phyloP scores from a whole-genome alignment of 371 early-diverging fungal species.

The Zopfochytrium polystomum region DNA sequence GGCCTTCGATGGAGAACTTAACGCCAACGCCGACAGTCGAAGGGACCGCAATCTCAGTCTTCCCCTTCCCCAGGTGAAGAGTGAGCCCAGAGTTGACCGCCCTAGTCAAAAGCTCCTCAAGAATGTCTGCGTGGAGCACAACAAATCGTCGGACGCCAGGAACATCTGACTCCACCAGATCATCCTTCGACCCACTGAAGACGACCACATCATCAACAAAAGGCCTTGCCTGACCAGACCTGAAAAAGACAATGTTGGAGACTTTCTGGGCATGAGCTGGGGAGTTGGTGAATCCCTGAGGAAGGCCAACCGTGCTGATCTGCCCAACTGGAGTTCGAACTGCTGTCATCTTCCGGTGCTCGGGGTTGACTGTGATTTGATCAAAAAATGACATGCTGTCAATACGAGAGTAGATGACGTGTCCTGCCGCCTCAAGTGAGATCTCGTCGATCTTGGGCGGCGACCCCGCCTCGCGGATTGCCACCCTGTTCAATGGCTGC shows the following conservation, averaged over 20 bases:
- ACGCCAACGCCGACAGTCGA: not conserved
- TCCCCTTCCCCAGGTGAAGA: slow-evolving; percentile 2
- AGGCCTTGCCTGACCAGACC: not conserved
- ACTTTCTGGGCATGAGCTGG: not conserved
- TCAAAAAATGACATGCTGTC: too few species aligned
- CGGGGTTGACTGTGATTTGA: too few species aligned
- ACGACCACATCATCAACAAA: slow-evolving; percentile 23
- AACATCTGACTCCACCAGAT: not conserved
- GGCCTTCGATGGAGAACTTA: not conserved
- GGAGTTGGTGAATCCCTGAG: too few species aligned
- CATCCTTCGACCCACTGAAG: slow-evolving; percentile 7
- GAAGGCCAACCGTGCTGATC: too few species aligned
- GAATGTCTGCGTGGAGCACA: slow-evolving; percentile 4
- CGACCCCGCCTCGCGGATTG: too few species aligned
- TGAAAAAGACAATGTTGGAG: too few species aligned
- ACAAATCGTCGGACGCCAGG: slow-evolving; percentile 5
- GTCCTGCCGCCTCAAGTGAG: too few species aligned
- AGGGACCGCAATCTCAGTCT: slow-evolving; percentile 8
- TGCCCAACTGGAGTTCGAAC: too few species aligned
- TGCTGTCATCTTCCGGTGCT: too few species aligned
- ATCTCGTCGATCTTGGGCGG: too few species aligned
- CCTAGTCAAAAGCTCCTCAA: not conserved
- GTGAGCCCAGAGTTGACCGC: not conserved
- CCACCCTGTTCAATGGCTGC: too few species aligned
- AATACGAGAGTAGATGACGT: too few species aligned